Evolutionary conservation across 257 asterid species (phyloP).

Genomic region (Pogostemon cablin): DNA sequence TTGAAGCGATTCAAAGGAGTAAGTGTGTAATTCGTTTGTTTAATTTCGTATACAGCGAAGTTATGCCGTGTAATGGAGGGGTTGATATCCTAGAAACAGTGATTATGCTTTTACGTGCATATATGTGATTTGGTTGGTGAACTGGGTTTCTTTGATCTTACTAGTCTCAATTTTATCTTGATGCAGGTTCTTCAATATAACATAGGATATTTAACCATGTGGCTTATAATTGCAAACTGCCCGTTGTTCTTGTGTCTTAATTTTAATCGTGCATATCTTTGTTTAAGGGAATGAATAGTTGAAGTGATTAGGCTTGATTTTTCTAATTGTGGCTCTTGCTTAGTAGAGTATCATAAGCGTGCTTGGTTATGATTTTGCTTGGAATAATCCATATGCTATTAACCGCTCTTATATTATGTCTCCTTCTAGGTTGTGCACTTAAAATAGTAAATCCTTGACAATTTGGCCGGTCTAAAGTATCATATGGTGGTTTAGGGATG

Average conservation of each 20-base stretch:
- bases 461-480: neutral
- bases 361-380: constrained; percentile 16
- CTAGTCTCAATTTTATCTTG: constrained; percentile 7
- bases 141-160: neutral
- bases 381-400: neutral
- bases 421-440: constrained; percentile 14
- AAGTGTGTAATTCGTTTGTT: constrained; percentile 31
- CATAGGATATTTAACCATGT: neutral
- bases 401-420: constrained; percentile 7
- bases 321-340: neutral
- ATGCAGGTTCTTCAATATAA: neutral
- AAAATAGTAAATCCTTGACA: constrained; percentile 3
- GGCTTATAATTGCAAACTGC: neutral
- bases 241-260: constrained; percentile 10
- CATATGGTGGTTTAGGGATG: constrained; percentile 2
- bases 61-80: neutral
- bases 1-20: constrained; percentile 65
- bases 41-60: neutral
- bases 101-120: constrained; percentile 5
- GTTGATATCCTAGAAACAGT: constrained; percentile 3
- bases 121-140: neutral
- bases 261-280: neutral
- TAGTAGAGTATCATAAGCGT: constrained; percentile 1
- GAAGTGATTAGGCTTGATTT: constrained; percentile 1
- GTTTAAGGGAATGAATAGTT: neutral